phyloP scores from a whole-genome alignment of 345 rosid species.

The Citrus mangshanensis region DNA sequence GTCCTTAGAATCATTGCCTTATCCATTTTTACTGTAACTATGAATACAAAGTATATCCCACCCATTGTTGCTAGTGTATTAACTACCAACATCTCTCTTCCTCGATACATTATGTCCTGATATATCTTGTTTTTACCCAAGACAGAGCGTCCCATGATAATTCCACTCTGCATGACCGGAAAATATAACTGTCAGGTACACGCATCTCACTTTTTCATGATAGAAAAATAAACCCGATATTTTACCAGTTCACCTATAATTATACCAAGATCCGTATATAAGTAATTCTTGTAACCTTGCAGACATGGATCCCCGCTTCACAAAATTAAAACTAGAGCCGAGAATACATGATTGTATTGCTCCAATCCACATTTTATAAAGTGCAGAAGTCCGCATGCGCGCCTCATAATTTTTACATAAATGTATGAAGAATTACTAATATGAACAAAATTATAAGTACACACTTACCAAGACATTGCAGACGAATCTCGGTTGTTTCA shows the following conservation, averaged over 20 bases:
- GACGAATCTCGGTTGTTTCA: slow-evolving; percentile 25
- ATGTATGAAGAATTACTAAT: neutral
- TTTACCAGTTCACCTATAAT: neutral
- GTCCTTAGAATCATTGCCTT: neutral
- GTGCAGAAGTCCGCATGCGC: no score
- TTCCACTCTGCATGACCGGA: slow-evolving; percentile 17
- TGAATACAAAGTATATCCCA: slow-evolving; percentile 15
- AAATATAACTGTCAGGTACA: neutral
- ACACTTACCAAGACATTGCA: slow-evolving; percentile 26
- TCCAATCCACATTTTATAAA: no score
- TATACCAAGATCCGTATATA: neutral
- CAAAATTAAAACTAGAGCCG: no score
- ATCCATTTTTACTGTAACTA: slow-evolving; percentile 31
- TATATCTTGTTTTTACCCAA: slow-evolving; percentile 9
- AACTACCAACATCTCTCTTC: neutral
- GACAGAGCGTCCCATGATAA: slow-evolving; percentile 27
- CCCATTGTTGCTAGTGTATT: slow-evolving; percentile 14
- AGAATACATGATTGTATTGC: no score
- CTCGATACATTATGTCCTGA: slow-evolving; percentile 9
- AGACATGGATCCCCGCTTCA: no score
- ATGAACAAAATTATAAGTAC: neutral
- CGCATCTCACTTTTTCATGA: no score
- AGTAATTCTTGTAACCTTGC: no score
- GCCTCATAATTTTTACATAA: neutral
- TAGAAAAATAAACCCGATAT: neutral